These are phyloP conservation scores for Prunus yedoensis DNA, from an alignment of 331 rosid genomes.

Conservation along the genomic window DNA sequence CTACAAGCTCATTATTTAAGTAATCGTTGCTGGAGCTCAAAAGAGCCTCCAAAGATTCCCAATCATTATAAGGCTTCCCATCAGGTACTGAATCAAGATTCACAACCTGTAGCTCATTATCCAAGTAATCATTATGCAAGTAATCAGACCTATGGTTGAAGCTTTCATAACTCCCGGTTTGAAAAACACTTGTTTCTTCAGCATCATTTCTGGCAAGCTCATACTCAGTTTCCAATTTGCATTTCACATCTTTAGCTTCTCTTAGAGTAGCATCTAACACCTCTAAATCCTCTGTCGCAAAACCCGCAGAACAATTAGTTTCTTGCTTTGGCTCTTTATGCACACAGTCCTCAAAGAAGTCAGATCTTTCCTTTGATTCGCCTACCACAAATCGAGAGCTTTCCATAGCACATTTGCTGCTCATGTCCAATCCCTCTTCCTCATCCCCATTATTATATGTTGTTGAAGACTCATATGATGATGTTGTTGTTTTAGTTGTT, in stretches of 20 bases:
- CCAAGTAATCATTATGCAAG: not conserved
- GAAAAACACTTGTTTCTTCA: not conserved
- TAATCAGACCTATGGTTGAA: not conserved
- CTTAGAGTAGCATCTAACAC: not conserved
- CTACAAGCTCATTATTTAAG: not conserved
- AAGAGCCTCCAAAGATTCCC: not conserved
- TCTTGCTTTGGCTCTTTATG: slow-evolving; percentile 19
- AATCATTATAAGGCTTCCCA: not conserved
- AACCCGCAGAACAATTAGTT: slow-evolving; percentile 5
- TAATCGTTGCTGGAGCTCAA: not conserved
- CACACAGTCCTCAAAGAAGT: not conserved
- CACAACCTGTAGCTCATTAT: not conserved
- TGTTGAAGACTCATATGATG: not conserved
- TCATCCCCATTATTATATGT: not conserved
- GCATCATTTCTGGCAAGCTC: not conserved
- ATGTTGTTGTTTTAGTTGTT: slow-evolving; percentile 19
- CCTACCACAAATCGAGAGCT: not conserved
- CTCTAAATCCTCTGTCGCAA: not conserved
- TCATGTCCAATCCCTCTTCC: not conserved
- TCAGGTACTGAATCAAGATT: not conserved
- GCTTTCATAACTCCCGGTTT: not conserved
- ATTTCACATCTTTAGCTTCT: slow-evolving; percentile 8
- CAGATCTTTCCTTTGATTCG: not conserved
- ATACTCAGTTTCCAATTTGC: not conserved
- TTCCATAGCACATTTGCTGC: not conserved